Base-by-base conservation (phyloP, 352 stramenopile genomes). In the Blastocystis sp. region DNA sequence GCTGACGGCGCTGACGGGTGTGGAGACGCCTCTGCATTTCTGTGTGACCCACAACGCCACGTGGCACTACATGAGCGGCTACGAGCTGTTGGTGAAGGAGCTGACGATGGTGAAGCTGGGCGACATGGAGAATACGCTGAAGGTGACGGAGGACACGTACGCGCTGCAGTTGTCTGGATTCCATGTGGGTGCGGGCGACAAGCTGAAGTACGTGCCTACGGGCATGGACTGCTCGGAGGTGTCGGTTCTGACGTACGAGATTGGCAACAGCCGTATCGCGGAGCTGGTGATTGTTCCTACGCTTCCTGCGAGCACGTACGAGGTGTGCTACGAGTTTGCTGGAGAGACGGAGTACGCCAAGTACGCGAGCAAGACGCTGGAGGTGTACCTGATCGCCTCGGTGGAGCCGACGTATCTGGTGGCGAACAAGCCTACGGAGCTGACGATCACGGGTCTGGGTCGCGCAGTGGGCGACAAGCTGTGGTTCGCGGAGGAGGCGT, bases 321-420 rank as follows among this genome's bases (percentile, higher is more conserved):
- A 81, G 69, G 49, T 44, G 7, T 81, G 69, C 69, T 81, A 81
- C 69, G 40, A 63, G 69, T 81, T 81, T 44, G 29, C 9, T 16
- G 69, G 69, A 27, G 69, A 81, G 48, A 54, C 9, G 42, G 69
- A 63, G 69, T 81, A 81, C 48, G 40, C 40, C 44, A 64, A 81
- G 69, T 81, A 81, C 42, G 6, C 69, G 0, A 64, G 14, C 44
- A 81, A 81, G 69, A 81, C 69, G 46, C 46, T 81, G 69, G n/a
- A 64, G 2, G 46, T 81, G 69, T 81, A 64, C 53, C 27, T 81
- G 24, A 61, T 81, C n/a, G 54, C 69, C 7, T 59, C 44, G n/a
- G 36, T 81, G 9, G 16, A 46, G 24, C 69, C 69, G 27, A 48
- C 29, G 14, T 40, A 48, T 29, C 44, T 81, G 42, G 69, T 81